Evolutionary conservation across 2,329 filamentous ascomycete species (phyloP), one percentile per base, ranked within the genome.

Genomic region (Colletotrichum phormii): DNA sequence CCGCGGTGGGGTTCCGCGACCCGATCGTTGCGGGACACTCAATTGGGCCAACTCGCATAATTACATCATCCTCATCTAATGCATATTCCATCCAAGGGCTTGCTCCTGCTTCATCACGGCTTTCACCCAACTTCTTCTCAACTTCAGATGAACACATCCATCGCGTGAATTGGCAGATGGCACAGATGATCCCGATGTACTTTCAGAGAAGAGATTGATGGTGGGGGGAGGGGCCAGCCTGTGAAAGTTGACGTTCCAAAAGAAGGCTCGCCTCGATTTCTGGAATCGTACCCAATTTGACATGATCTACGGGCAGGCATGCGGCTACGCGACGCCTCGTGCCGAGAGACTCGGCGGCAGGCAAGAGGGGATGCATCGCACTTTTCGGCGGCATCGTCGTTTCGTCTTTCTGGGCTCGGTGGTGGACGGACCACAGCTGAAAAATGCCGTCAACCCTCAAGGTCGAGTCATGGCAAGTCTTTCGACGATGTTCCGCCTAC

Each of bases 41-140:
- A 73, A 62, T 71, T 73, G 71, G 66, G 53, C 29, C 18, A 29
- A 42, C 26, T 49, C 60, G 66, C 66, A 70, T 73, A 73, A 51
- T 64, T 73, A 65, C 71, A 71, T 73, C 71, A 71, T 70, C 12
- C 24, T 70, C 55, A 37, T 35, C 15, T 55, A 71, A 65, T 26
- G 66, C 70, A 72, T 70, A 70, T 31, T 12, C 11, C 11, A 33
- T 5, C 18, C n/a, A 3, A 49, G 15, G 9, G 18, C 15, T 22
- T 49, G 18, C 12, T 11, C 18, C 7, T 18, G 2, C 51, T 26
- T 4, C 9, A 18, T 26, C 37, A 42, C 15, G 37, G 15, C 37
- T 42, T 42, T 49, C 24, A 22, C 11, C 42, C 42, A n/a, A n/a
- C 42, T 49, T 49, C 9, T 11, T 49, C 26, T 5, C 18, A 42